phyloP scores from a whole-genome alignment of 2,329 filamentous ascomycete genomes.

The Lachnellula cervina region DNA sequence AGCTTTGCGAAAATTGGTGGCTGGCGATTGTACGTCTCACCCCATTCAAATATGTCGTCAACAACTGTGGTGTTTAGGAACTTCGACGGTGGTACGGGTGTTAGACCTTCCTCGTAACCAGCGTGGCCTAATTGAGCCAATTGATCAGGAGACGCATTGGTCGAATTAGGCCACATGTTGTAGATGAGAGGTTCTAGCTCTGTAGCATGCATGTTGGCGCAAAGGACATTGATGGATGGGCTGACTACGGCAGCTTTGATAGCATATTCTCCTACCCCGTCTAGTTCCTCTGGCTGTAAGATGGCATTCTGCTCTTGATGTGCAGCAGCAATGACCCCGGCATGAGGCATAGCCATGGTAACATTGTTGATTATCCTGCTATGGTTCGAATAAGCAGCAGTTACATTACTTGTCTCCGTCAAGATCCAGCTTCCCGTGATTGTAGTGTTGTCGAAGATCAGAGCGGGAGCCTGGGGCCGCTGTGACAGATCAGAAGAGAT shows the following conservation, averaged over 20 bases:
- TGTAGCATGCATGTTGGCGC: constrained; percentile 55
- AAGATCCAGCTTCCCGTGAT: constrained; percentile 66
- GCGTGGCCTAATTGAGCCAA: neutral
- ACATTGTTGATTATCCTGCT: constrained; percentile 67
- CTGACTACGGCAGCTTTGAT: constrained; percentile 65
- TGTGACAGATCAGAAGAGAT: constrained; percentile 36
- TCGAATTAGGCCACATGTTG: constrained; percentile 47
- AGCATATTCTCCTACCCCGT: constrained; percentile 63
- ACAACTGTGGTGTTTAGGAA: constrained; percentile 55
- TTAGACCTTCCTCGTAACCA: constrained; percentile 39
- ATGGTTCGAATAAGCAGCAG: constrained; percentile 42
- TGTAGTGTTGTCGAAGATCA: constrained; percentile 68
- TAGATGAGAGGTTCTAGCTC: constrained; percentile 65
- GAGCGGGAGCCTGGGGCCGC: constrained; percentile 56
- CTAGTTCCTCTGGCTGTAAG: constrained; percentile 60
- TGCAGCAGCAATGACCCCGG: constrained; percentile 59
- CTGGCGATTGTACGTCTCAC: constrained; percentile 43
- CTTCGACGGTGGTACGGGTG: constrained; percentile 28
- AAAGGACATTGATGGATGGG: constrained; percentile 67
- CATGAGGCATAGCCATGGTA: constrained; percentile 72
- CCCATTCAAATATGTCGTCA: constrained; percentile 69
- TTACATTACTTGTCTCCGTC: constrained; percentile 46
- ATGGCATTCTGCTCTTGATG: constrained; percentile 58
- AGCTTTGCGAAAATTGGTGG: constrained; percentile 51
- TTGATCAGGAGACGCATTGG: no score